A percentile compares a stretch with the other conserved stretches of the same genome.
These are phyloP conservation scores for Hyphopichia homilentoma DNA, from an alignment of 805 yeast species.

Conservation along the genomic window DNA sequence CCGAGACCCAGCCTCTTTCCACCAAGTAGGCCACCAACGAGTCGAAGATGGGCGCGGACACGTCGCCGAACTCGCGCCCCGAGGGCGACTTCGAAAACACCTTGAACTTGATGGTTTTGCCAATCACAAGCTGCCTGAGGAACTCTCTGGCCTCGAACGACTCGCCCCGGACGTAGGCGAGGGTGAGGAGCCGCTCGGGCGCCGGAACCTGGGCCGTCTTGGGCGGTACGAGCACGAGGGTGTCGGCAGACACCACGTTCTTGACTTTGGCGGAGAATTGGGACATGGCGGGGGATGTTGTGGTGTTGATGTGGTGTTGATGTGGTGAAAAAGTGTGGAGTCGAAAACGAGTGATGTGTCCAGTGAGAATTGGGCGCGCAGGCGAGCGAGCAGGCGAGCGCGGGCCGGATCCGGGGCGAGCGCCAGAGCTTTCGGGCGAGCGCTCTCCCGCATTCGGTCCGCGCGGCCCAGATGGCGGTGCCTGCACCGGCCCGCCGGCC, in stretches of 20 bases:
- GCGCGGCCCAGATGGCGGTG: no score
- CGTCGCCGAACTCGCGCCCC: constrained; percentile 70
- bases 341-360: no score
- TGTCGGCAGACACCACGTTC: constrained; percentile 67
- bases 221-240: constrained; percentile 56
- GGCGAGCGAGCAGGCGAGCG: no score
- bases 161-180: constrained; percentile 63
- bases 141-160: constrained; percentile 61
- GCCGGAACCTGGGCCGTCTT: constrained; percentile 37
- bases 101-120: constrained; percentile 59
- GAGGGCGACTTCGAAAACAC: constrained; percentile 51
- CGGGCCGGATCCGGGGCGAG: no score
- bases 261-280: constrained; percentile 57
- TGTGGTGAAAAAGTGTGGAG: no score
- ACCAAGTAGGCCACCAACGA: constrained; percentile 57
- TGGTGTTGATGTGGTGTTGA: no score
- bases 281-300: no score
- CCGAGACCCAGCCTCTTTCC: constrained; percentile 57
- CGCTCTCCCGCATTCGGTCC: no score
- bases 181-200: constrained; percentile 59
- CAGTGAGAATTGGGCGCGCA: no score
- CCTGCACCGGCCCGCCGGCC: no score
- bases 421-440: no score
- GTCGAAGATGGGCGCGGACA: constrained; percentile 57
- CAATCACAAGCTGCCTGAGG: constrained; percentile 58